Evolutionary conservation across 306 rosid species (phyloP).

Genomic region (Argentina anserina): DNA sequence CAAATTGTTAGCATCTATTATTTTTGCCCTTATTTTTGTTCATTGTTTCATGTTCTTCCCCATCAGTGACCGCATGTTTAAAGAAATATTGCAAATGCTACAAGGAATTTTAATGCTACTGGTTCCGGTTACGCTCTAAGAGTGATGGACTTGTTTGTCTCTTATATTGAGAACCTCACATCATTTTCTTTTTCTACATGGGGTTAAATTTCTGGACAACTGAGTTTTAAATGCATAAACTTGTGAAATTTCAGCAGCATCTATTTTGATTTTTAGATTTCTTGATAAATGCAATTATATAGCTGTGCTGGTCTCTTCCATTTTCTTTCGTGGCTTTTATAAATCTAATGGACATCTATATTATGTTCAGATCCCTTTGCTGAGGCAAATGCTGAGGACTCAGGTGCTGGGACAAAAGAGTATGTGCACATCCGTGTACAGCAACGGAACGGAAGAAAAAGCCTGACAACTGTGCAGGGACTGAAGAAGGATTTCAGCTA

Average conservation of each 20-base stretch:
- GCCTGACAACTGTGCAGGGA: conserved; percentile 92
- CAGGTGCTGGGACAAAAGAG: conserved; percentile 87
- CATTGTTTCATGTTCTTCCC: not conserved
- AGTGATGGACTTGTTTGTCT: not conserved
- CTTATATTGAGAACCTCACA: not conserved
- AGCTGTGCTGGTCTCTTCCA: not conserved
- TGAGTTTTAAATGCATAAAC: not conserved
- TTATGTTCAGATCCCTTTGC: conserved; percentile 80
- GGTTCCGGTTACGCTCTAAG: not conserved
- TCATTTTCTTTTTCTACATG: not conserved
- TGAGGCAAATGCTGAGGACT: conserved; percentile 79
- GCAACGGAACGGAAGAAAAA: conserved; percentile 90
- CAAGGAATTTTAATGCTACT: not conserved
- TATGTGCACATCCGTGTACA: conserved; percentile 88
- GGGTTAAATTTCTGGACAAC: not conserved
- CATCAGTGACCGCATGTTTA: not conserved
- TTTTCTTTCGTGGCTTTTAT: not conserved
- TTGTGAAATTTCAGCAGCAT: not conserved
- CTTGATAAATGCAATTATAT: no score
- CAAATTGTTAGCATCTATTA: not conserved
- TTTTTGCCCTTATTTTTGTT: not conserved
- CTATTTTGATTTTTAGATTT: not conserved
- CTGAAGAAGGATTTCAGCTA: conserved; percentile 90
- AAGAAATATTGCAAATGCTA: not conserved
- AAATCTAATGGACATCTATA: not conserved